These are phyloP conservation scores for Globisporangium acanthophoron DNA, from an alignment of 352 stramenopile species.

Conservation along the genomic window DNA sequence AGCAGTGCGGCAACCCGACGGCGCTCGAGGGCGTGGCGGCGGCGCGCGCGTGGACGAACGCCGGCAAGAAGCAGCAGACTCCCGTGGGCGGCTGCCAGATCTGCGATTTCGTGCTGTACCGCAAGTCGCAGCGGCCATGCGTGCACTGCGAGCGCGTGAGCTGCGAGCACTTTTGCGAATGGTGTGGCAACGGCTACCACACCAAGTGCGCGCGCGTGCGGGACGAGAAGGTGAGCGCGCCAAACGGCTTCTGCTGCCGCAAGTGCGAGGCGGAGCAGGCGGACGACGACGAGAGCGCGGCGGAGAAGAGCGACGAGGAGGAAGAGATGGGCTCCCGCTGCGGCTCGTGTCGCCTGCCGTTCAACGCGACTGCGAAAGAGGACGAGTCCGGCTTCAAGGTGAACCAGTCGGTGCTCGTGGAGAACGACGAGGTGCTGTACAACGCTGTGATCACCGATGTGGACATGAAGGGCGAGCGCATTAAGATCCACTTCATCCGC, in stretches of 20 bases:
- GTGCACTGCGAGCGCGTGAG: constrained; percentile 48
- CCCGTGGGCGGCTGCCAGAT: constrained; percentile 59
- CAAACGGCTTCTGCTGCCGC: constrained; percentile 66
- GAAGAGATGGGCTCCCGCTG: constrained; percentile 63
- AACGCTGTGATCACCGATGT: constrained; percentile 82
- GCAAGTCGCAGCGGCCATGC: constrained; percentile 61
- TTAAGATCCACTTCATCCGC: constrained; percentile 85
- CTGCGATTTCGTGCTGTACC: constrained; percentile 74
- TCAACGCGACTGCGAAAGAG: constrained; percentile 32
- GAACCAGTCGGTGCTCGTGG: constrained; percentile 79
- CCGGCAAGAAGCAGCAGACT: constrained; percentile 39
- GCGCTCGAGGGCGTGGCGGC: constrained; percentile 27
- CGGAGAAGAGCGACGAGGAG: constrained; percentile 22
- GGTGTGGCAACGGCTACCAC: constrained; percentile 80
- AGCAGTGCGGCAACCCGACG: constrained; percentile 33
- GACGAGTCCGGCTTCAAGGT: constrained; percentile 55
- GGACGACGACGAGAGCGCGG: constrained; percentile 35
- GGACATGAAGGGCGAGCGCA: constrained; percentile 58
- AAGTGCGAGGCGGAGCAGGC: constrained; percentile 66
- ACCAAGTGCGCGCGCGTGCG: constrained; percentile 49
- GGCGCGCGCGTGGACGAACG: constrained; percentile 28
- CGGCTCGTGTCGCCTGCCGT: constrained; percentile 55
- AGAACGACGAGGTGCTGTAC: constrained; percentile 85
- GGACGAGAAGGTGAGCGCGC: constrained; percentile 44
- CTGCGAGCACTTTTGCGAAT: constrained; percentile 83